These are phyloP conservation scores for Backusella tuberculispora DNA, from an alignment of 192 early-diverging fungal genomes.

Conservation along the genomic window DNA sequence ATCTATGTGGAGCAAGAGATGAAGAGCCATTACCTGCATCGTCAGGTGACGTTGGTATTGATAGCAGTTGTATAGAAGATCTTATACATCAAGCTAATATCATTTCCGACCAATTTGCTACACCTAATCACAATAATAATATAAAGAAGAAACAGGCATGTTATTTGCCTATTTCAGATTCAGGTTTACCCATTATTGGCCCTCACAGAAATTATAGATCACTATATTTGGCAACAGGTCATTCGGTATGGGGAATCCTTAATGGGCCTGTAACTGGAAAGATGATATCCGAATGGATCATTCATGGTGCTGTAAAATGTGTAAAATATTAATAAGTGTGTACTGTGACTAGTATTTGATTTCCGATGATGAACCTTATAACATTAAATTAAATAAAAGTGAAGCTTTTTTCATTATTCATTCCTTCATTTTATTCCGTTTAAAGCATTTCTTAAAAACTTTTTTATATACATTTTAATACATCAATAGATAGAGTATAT, in stretches of 20 bases:
- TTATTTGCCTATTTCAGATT: conserved; percentile 46
- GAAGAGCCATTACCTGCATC: conserved; percentile 34
- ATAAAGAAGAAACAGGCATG: conserved; percentile 42
- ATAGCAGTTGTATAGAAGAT: conserved; percentile 28
- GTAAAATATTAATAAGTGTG: neutral
- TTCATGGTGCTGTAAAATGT: conserved; percentile 6
- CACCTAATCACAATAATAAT: neutral
- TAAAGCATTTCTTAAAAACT: too few species aligned
- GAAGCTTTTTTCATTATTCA: neutral
- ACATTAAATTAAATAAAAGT: neutral
- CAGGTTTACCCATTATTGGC: conserved; percentile 44
- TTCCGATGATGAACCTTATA: too few species aligned
- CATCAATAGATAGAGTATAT: too few species aligned
- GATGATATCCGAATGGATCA: conserved; percentile 43
- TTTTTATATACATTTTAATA: too few species aligned
- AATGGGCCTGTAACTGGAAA: conserved; percentile 45
- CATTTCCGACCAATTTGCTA: conserved; percentile 17
- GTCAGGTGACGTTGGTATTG: conserved; percentile 29
- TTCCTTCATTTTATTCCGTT: too few species aligned
- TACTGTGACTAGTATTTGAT: neutral
- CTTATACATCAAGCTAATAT: conserved; percentile 35
- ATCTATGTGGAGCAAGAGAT: conserved; percentile 47
- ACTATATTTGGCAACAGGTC: conserved; percentile 49
- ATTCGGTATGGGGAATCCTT: conserved; percentile 53
- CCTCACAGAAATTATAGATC: conserved; percentile 33